A percentile compares a stretch with the other conserved stretches of the same genome.
These are phyloP conservation scores for Fusarium sororula DNA, from an alignment of 2,329 filamentous ascomycete genomes.

Conservation along the genomic window DNA sequence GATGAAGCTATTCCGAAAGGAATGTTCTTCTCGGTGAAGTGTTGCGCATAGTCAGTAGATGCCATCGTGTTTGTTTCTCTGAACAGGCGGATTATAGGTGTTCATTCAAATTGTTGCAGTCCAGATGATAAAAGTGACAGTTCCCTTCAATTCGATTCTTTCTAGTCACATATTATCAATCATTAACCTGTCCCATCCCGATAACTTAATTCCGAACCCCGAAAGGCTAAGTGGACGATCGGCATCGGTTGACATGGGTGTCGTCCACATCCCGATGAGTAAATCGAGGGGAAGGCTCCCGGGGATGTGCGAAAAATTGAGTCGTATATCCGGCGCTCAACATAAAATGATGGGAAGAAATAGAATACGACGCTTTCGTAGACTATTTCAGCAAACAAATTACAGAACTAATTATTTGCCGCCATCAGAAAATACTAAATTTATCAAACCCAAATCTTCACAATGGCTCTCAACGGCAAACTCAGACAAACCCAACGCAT, in stretches of 20 bases:
- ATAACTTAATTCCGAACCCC: background rate
- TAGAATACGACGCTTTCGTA: background rate
- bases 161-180: background rate
- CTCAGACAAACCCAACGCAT: slow-evolving; percentile 32
- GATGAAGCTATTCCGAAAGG: slow-evolving; percentile 63
- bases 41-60: slow-evolving; percentile 31
- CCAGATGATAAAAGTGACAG: background rate
- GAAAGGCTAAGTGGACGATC: background rate
- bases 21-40: slow-evolving; percentile 63
- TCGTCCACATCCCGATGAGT: slow-evolving; percentile 27
- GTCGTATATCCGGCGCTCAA: background rate
- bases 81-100: accelerated
- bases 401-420: background rate
- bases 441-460: background rate
- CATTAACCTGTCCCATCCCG: background rate
- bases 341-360: background rate
- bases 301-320: background rate
- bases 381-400: accelerated
- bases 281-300: background rate
- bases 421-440: accelerated
- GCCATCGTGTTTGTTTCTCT: background rate
- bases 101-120: too few relatives aligned
- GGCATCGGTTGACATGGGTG: background rate
- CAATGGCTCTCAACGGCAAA: slow-evolving; percentile 30
- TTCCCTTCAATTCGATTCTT: background rate